Base-by-base conservation (phyloP, 2,329 filamentous ascomycete species). In the Hysterium pulicare region DNA sequence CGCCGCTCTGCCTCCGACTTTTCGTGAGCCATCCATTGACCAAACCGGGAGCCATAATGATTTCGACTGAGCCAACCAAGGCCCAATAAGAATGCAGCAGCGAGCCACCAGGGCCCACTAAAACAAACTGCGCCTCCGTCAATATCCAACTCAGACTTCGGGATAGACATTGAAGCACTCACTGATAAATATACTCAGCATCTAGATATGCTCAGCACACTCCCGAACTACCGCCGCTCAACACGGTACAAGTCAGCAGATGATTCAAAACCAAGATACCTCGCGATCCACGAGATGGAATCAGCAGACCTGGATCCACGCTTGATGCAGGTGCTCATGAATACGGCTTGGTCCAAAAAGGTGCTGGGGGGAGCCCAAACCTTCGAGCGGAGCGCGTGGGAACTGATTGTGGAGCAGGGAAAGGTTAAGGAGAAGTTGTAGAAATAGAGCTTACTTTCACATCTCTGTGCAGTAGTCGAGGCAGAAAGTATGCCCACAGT, bases 201-300 rank as follows among this genome's bases (percentile, higher is more conserved):
- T 36, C 41, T 48, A 13, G 48, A 50, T 33, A 48, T 53, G 48
- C 39, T 50, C n/a, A 41, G 33, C 26, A 48, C 42, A 40, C 36
- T 46, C 16, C 24, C 38, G 3, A 44, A 38, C 10, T 50, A 53
- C 33, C 44, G 44, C 9, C 45, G 50, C 23, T 49, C 43, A 2
- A 53, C 44, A 20, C 41, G 48, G 3, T 53, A 49, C 24, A 37
- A 38, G 19, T 39, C 44, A 9, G 31, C 34, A 1, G 41, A 49
- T 34, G 41, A 38, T 3, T 43, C 43, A 16, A 45, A 40, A 21
- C 40, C 40, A 15, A 32, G 38, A 6, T 49, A 30, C 35, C 33
- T 47, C 5, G 44, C 44, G 9, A 40, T 49, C 4, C 47, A 49
- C 21, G 47, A 49, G 33, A 6, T 44, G 16, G 47, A 49, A 30